Evolutionary conservation across 106 monocot species (phyloP).

Genomic region (Dactylorhiza incarnata): DNA sequence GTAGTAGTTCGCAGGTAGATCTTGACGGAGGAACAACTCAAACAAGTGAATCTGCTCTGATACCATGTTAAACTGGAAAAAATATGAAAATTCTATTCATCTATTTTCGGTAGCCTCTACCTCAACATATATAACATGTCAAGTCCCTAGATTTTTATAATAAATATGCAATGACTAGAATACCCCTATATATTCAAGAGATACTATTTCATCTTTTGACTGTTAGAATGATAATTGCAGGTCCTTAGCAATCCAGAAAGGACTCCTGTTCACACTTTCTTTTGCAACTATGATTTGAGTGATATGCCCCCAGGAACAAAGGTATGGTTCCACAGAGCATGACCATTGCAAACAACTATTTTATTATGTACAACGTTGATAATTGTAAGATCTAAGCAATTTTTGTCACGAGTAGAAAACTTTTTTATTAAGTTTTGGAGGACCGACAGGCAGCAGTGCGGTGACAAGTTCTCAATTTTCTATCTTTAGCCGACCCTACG

Average conservation of each 20-base stretch:
- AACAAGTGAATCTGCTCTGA: too few relatives aligned
- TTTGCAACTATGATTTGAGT: constrained; percentile 91
- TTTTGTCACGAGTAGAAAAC: neutral
- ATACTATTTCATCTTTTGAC: too few relatives aligned
- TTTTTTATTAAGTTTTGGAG: neutral
- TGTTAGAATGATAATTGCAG: constrained; percentile 20
- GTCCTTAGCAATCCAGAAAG: constrained; percentile 94
- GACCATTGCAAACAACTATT: neutral
- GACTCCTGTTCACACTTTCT: constrained; percentile 93
- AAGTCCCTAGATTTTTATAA: too few relatives aligned
- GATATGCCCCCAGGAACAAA: constrained; percentile 98
- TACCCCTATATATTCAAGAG: too few relatives aligned
- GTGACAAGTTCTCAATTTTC: neutral
- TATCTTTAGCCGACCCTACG: neutral
- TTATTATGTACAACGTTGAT: neutral
- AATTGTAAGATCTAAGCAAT: neutral
- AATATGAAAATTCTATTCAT: too few relatives aligned
- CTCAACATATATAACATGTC: too few relatives aligned
- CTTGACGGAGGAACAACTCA: too few relatives aligned
- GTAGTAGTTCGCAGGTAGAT: too few relatives aligned
- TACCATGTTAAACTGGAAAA: too few relatives aligned
- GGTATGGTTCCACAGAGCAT: constrained; percentile 25
- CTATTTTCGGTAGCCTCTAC: too few relatives aligned
- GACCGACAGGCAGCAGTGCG: neutral
- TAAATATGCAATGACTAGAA: too few relatives aligned